phyloP scores from a whole-genome alignment of 75 land plant species.

The Picea glauca region DNA sequence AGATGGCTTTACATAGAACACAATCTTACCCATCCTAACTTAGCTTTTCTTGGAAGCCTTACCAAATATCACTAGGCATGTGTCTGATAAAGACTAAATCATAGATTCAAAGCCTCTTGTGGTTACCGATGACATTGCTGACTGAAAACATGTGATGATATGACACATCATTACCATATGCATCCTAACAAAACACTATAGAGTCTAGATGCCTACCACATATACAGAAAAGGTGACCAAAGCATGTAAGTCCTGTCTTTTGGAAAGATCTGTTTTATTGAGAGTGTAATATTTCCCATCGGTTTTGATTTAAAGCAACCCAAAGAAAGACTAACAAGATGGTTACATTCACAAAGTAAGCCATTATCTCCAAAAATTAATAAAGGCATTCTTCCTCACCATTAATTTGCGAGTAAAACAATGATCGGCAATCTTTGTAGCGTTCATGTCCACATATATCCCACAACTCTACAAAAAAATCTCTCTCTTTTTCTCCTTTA shows the following conservation, averaged over 20 bases:
- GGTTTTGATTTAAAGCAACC: neutral
- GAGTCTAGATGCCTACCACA: neutral
- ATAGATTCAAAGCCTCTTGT: neutral
- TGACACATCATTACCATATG: neutral
- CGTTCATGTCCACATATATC: slow-evolving; percentile 88
- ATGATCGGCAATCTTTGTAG: slow-evolving; percentile 81
- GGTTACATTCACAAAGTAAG: neutral
- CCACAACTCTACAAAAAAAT: slow-evolving; percentile 91
- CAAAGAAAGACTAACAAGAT: neutral
- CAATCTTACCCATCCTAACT: neutral
- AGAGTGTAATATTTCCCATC: neutral
- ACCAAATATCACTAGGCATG: neutral
- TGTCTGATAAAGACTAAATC: neutral
- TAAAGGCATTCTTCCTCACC: slow-evolving; percentile 32
- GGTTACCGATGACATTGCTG: neutral
- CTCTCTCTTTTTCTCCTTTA: slow-evolving; percentile 54
- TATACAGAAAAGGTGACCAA: neutral
- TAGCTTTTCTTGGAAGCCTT: neutral
- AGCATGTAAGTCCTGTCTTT: neutral
- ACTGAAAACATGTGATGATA: neutral
- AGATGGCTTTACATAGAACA: neutral
- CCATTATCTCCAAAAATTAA: slow-evolving; percentile 3
- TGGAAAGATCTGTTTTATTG: neutral
- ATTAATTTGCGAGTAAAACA: slow-evolving; percentile 84
- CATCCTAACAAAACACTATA: neutral